Percentiles rank a stretch among this genome's conserved stretches.
phyloP scores from a whole-genome alignment of 75 land plant species.

The Picea sitchensis region DNA sequence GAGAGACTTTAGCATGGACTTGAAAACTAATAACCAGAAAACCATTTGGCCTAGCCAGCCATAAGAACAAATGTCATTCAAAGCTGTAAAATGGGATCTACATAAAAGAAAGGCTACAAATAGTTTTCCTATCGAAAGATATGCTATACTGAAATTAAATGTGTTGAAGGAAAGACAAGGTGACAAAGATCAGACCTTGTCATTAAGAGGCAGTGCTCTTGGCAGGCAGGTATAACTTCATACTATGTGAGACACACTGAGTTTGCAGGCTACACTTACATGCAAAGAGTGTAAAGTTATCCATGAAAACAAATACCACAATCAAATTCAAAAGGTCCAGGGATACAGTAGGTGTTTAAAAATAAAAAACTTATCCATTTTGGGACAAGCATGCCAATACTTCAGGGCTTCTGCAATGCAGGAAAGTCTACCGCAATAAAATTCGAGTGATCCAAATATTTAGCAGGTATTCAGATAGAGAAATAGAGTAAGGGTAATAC shows the following conservation, averaged over 20 bases:
- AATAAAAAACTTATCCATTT: neutral
- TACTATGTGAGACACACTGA: neutral
- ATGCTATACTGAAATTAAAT: neutral
- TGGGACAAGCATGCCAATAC: neutral
- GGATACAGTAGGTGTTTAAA: neutral
- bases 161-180: neutral
- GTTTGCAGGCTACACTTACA: neutral
- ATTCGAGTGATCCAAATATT: neutral
- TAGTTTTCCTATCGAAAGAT: neutral
- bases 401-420: neutral
- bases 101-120: neutral
- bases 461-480: neutral
- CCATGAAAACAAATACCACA: neutral
- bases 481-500: neutral
- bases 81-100: neutral
- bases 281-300: neutral
- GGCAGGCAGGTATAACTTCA: neutral
- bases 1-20: neutral
- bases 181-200: neutral
- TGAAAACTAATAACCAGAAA: slow-evolving; percentile 7
- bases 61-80: neutral
- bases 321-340: neutral
- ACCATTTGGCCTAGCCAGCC: neutral
- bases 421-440: neutral
- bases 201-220: neutral